Base-by-base conservation (phyloP, 208 protist genomes). In the Wallacemonas sp. region DNA sequence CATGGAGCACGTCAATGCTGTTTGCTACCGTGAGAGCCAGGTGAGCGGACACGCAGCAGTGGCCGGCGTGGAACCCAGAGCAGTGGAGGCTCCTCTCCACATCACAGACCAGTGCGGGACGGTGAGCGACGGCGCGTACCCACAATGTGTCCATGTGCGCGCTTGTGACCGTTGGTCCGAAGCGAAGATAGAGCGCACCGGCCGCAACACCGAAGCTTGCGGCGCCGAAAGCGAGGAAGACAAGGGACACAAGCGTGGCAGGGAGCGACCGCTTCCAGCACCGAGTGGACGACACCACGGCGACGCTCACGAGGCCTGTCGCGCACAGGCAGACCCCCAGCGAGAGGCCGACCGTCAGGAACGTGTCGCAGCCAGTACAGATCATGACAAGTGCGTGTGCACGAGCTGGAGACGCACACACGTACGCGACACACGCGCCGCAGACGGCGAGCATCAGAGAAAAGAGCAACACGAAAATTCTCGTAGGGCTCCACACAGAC, bases 11-110 rank as follows among this genome's bases (percentile, higher is more conserved):
- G 8, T n/a, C n/a, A n/a, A n/a, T 32, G 45, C 10, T 3, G 17
- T 6, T 4, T 22, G 45, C 0, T 3, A 39, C 22, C 21, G 33
- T 38, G 10, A n/a, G 8, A 8, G n/a, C 17, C 12, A 68, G 68
- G n/a, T 46, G 22, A 13, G 62, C 74, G 33, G 69, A 59, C 12
- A 67, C 39, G 41, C 83, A 89, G 41, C 83, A 89, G n/a, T 76
- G 57, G 0, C 61, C 53, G 3, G 45, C n/a, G 17, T 32, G 54
- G 58, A 75, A 86, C 0, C 83, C 83, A 0, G 79, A 81, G 66
- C 83, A 89, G 45, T 52, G 15, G n/a, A 85, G 55, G 9, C 24
- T 46, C 0, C 61, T 19, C 45, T 89, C 66, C 2, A 83, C 34
- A 30, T 68, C 66, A 48, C 83, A 89, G 17, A 83, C 63, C 1